phyloP scores from a whole-genome alignment of 1,284 basidiomycete species.

The Cronartium quercuum region DNA sequence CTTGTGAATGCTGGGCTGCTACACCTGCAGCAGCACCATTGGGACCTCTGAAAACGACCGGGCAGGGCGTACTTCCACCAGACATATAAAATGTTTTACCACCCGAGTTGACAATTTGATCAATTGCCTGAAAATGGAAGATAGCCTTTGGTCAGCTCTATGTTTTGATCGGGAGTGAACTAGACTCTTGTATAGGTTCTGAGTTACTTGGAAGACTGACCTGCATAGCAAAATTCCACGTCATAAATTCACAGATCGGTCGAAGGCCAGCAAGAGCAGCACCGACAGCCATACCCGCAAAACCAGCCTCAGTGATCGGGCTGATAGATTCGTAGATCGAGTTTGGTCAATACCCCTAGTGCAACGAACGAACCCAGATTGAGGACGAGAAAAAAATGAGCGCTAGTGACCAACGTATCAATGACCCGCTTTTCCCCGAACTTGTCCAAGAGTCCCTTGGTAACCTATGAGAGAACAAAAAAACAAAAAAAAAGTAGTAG shows the following conservation, averaged over 20 bases:
- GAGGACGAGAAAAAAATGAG: conserved; percentile 29
- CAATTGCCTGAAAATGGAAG: conserved; percentile 65
- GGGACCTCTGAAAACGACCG: conserved; percentile 98
- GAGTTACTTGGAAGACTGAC: conserved; percentile 40
- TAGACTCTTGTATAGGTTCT: conserved; percentile 8
- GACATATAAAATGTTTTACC: conserved; percentile 99
- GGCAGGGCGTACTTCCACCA: conserved; percentile 93
- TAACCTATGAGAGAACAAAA: conserved; percentile 59
- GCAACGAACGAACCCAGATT: conserved; percentile 36
- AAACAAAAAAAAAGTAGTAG: neutral
- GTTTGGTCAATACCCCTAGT: conserved; percentile 23
- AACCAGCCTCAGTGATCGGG: conserved; percentile 97
- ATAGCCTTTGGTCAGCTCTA: neutral
- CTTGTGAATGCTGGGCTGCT: conserved; percentile 61
- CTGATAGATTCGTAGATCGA: conserved; percentile 52
- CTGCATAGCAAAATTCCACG: conserved; percentile 87
- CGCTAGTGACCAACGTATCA: conserved; percentile 55
- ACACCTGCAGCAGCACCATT: conserved; percentile 98
- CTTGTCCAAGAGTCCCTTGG: conserved; percentile 97
- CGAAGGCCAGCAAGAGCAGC: conserved; percentile 88
- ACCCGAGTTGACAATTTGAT: conserved; percentile 99
- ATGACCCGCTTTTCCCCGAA: conserved; percentile 98
- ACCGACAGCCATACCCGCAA: conserved; percentile 92
- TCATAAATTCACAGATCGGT: conserved; percentile 99
- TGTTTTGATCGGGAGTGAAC: neutral